A percentile compares a stretch with the other conserved stretches of the same genome.
Evolutionary conservation across 805 yeast species (phyloP).

Genomic region (Middelhovenomyces tepae): DNA sequence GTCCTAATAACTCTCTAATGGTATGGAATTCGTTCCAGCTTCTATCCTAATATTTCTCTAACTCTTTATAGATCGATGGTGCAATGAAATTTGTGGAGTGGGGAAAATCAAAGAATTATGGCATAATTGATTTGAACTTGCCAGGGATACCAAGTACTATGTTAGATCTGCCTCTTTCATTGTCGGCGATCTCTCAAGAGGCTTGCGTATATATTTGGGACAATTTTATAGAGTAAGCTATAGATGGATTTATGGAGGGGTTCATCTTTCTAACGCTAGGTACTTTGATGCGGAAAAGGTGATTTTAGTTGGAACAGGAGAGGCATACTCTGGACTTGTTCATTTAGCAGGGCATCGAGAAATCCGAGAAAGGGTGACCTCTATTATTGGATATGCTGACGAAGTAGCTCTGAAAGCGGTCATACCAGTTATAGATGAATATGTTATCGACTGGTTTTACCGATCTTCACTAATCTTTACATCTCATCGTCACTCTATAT

Average conservation of each 20-base stretch:
- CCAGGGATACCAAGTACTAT: slow-evolving; percentile 47
- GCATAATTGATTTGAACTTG: slow-evolving; percentile 75
- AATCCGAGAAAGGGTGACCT: slow-evolving; percentile 53
- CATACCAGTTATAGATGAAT: slow-evolving; percentile 82
- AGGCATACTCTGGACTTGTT: slow-evolving; percentile 77
- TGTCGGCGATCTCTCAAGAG: slow-evolving; percentile 66
- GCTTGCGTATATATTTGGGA: slow-evolving; percentile 80
- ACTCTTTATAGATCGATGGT: no score
- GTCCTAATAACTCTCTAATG: slow-evolving; percentile 61
- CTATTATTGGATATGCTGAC: slow-evolving; percentile 62
- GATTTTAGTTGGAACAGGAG: slow-evolving; percentile 82
- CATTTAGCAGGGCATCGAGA: slow-evolving; percentile 81
- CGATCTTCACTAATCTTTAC: slow-evolving; percentile 79
- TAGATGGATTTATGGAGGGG: no score
- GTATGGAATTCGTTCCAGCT: no score
- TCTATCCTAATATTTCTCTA: no score
- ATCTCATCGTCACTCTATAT: slow-evolving; percentile 63
- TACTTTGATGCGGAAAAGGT: slow-evolving; percentile 63
- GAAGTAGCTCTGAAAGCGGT: slow-evolving; percentile 64
- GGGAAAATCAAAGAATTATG: slow-evolving; percentile 51
- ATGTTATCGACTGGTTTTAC: slow-evolving; percentile 85
- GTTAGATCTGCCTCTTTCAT: slow-evolving; percentile 40
- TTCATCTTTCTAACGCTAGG: no score
- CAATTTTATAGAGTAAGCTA: slow-evolving; percentile 71
- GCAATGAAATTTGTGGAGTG: slow-evolving; percentile 63